These are phyloP conservation scores for Borealophlyctis nickersoniae DNA, from an alignment of 192 early-diverging fungal species.

Conservation along the genomic window DNA sequence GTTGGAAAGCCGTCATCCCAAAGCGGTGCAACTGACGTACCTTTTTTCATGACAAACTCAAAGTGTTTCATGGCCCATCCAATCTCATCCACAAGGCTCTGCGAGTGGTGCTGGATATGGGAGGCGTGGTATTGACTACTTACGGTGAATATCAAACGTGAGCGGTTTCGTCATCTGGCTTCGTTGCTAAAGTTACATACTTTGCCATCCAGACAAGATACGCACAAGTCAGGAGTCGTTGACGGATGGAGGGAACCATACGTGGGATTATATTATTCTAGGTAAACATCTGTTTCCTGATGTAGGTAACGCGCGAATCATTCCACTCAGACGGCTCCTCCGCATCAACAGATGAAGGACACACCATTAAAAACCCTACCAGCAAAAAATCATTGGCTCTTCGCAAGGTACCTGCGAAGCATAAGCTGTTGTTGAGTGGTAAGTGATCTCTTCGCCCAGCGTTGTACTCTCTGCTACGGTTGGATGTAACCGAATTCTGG, in stretches of 20 bases:
- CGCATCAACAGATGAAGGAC: constrained; percentile 23
- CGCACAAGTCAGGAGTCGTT: constrained; percentile 1
- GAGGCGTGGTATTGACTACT: constrained; percentile 24
- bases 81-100: constrained; percentile 14
- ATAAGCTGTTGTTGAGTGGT: constrained; percentile 19
- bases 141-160: constrained; percentile 18
- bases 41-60: too few relatives aligned
- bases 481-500: too few relatives aligned
- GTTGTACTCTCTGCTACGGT: too few relatives aligned
- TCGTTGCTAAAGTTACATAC: too few relatives aligned
- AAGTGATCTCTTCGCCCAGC: not conserved
- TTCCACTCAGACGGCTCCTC: too few relatives aligned
- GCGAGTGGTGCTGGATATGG: constrained; percentile 17
- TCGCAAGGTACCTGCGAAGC: constrained; percentile 4
- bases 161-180: too few relatives aligned
- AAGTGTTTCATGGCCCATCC: constrained; percentile 21
- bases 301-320: not conserved
- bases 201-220: constrained; percentile 21
- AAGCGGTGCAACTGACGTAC: too few relatives aligned
- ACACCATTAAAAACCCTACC: constrained; percentile 21
- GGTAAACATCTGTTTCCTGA: not conserved
- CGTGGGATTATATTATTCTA: constrained; percentile 26
- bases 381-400: constrained; percentile 19
- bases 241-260: not conserved
- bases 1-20: not conserved